phyloP scores from a whole-genome alignment of 306 rosid species.

The Senna siamea region DNA sequence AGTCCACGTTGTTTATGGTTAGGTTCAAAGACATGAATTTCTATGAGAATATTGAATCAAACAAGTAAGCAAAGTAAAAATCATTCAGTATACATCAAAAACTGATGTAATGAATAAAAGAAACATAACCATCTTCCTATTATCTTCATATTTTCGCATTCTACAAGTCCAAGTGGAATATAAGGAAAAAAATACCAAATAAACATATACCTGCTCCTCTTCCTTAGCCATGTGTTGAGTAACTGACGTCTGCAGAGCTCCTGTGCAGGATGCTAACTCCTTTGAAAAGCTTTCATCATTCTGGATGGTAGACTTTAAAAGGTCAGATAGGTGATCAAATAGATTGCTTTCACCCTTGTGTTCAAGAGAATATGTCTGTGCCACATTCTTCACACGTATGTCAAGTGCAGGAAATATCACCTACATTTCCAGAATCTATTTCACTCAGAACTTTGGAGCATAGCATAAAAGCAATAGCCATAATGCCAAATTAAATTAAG shows the following conservation, averaged over 20 bases:
- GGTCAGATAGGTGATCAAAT: conserved; percentile 83
- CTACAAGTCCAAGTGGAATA: conserved; percentile 5
- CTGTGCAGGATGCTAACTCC: conserved; percentile 95
- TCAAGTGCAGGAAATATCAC: conserved; percentile 98
- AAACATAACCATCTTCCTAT: neutral
- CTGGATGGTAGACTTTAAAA: conserved; percentile 64
- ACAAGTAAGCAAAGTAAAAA: conserved; percentile 23
- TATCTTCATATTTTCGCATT: conserved; percentile 10
- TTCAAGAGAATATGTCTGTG: conserved; percentile 95
- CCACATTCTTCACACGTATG: conserved; percentile 98
- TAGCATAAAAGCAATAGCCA: conserved; percentile 33
- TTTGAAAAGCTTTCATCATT: conserved; percentile 79
- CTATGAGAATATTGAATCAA: conserved; percentile 33
- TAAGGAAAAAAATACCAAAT: conserved; percentile 36
- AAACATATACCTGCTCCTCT: conserved; percentile 87
- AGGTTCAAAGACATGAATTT: conserved; percentile 13
- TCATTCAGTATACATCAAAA: conserved; percentile 14
- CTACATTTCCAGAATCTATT: conserved; percentile 53
- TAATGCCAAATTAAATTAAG: conserved; percentile 12
- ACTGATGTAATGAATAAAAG: neutral
- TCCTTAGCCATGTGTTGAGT: conserved; percentile 99
- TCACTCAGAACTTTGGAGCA: conserved; percentile 34
- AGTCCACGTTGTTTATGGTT: neutral
- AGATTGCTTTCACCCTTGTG: conserved; percentile 96
- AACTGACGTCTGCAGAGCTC: conserved; percentile 87